Conservation (phyloP, 73 alveolate genomes). For the Tetrahymena thermophila region DNA sequence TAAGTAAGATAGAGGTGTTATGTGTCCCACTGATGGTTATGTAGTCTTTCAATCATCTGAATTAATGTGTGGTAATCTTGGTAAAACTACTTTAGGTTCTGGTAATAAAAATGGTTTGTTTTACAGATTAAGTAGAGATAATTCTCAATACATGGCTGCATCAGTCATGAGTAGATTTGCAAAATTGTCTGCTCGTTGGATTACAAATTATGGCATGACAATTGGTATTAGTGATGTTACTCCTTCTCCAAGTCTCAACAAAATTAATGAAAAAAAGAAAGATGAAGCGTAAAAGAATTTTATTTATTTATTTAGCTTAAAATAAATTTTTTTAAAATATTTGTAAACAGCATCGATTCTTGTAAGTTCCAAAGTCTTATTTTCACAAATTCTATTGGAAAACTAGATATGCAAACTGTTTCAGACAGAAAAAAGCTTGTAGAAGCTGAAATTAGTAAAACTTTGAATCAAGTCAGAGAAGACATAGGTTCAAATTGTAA, state of each 20-base stretch:
- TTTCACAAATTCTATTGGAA: conserved; percentile 21
- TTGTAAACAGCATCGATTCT: conserved; percentile 64
- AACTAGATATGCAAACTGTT: neutral
- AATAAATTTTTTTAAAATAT: conserved; percentile 57
- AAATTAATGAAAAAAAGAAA: neutral
- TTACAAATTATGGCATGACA: conserved; percentile 94
- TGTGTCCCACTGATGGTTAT: conserved; percentile 98
- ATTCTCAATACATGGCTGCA: conserved; percentile 84
- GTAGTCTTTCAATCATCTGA: conserved; percentile 92
- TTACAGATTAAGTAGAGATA: conserved; percentile 84
- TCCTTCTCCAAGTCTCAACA: conserved; percentile 43
- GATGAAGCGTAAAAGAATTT: neutral
- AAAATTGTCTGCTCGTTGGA: conserved; percentile 96
- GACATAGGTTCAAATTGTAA: conserved; percentile 53
- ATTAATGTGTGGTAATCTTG: conserved; percentile 92
- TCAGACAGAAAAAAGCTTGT: neutral
- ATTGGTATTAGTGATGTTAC: conserved; percentile 96
- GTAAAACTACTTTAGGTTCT: conserved; percentile 92
- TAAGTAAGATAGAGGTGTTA: conserved; percentile 65
- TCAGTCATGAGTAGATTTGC: conserved; percentile 95
- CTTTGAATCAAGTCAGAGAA: conserved; percentile 57
- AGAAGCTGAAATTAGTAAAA: conserved; percentile 5
- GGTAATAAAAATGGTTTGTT: conserved; percentile 89
- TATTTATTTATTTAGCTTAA: neutral
- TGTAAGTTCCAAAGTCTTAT: conserved; percentile 42